Evolutionary conservation across 345 rosid species (phyloP), one percentile per base, ranked within the genome.

Genomic region (Boechera divaricarpa): DNA sequence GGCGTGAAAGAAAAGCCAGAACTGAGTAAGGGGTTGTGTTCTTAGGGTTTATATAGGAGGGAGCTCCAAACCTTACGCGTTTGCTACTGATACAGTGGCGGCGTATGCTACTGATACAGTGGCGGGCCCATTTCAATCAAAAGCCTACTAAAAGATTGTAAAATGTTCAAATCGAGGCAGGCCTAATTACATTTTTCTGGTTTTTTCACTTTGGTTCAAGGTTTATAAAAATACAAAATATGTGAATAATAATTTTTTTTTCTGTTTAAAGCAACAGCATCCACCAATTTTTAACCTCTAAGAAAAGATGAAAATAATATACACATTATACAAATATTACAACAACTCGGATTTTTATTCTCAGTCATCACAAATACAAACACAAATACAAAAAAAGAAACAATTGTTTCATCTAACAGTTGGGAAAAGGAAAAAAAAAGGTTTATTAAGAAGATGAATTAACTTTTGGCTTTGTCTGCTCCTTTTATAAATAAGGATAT

Each of bases 1-100:
- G 67, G 81, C 77, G 76, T 72, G 73, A 57, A 78, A 13, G 73
- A 51, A 2, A 72, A 78, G 77, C 81, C 73, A 78, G 62, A 38
- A 58, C 7, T 71, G n/a, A 12, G 32, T 6, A 29, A 26, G 35
- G 33, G 41, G 21, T 24, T 7, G 6, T 35, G 58, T 51, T 62
- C 1, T 33, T 29, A 38, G 45, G 73, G 47, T 4, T 66, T 78
- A 49, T 78, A 78, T 72, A 66, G 0, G 5, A 18, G 2, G 21
- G 42, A 65, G 63, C 70, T 76, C 39, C 39, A 26, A 6, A 21
- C 49, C 79, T 42, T 31, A 77, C 67, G 76, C 80, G 76, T 70
- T 70, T 47, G 38, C 36, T 55, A 51, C n/a, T 45, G 2, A 10
- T 59, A 28, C 38, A 51, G 5, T 61, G 38, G 15, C 33, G 41